phyloP scores from a whole-genome alignment of 2,329 filamentous ascomycete genomes.

The Phialophora verrucosa region DNA sequence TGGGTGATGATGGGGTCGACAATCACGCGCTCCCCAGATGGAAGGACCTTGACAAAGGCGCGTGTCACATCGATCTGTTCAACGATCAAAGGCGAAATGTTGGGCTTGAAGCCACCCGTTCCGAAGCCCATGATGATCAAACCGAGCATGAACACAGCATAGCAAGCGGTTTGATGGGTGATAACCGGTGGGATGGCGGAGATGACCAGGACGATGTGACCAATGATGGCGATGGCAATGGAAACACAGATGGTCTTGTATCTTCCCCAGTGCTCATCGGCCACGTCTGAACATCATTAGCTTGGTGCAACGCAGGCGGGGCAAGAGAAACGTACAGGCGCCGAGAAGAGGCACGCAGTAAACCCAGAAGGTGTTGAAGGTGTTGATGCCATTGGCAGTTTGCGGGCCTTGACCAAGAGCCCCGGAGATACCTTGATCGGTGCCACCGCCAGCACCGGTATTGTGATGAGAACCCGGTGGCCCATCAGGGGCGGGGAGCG shows the following conservation, averaged over 20 bases:
- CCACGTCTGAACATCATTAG: slow-evolving; percentile 1
- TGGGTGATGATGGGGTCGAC: slow-evolving; percentile 72
- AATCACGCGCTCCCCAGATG: slow-evolving; percentile 69
- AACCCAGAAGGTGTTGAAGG: slow-evolving; percentile 67
- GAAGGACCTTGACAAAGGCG: slow-evolving; percentile 56
- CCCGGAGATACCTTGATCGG: slow-evolving; percentile 54
- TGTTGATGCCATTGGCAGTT: slow-evolving; percentile 58
- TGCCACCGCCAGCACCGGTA: slow-evolving; percentile 56
- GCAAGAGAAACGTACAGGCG: slow-evolving; percentile 50
- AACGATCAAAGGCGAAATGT: slow-evolving; percentile 46
- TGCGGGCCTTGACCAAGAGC: slow-evolving; percentile 65
- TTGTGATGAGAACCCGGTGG: slow-evolving; percentile 55
- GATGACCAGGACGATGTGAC: slow-evolving; percentile 69
- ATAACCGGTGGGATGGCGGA: slow-evolving; percentile 70
- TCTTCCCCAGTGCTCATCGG: slow-evolving; percentile 49
- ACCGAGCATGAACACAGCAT: slow-evolving; percentile 68
- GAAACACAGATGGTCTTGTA: slow-evolving; percentile 74
- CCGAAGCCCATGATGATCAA: slow-evolving; percentile 73
- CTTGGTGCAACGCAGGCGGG: neutral
- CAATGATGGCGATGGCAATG: slow-evolving; percentile 66
- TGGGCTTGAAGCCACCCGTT: slow-evolving; percentile 81
- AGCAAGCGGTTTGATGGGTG: slow-evolving; percentile 60
- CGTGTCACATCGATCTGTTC: slow-evolving; percentile 57
- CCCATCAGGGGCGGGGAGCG: slow-evolving; percentile 36
- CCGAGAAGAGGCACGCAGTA: slow-evolving; percentile 66